Conservation (phyloP, 257 asterid genomes). For the Solanum chilense region DNA sequence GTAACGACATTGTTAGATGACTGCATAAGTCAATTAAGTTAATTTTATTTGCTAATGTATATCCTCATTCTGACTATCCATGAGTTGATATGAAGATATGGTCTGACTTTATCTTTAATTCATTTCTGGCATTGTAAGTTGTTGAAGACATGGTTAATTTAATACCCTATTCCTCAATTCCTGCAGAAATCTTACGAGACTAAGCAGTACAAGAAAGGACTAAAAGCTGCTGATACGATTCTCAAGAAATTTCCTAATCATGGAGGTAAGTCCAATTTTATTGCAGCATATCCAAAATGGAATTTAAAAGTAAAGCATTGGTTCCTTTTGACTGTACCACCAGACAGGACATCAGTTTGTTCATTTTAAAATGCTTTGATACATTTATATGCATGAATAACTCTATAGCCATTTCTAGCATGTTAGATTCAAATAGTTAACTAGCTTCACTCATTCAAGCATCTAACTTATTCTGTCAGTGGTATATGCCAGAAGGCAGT, state of each 20-base stretch:
- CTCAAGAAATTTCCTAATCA: constrained; percentile 95
- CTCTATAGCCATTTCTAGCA: background rate
- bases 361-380: background rate
- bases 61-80: background rate
- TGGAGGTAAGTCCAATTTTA: constrained; percentile 68
- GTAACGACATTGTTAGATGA: background rate
- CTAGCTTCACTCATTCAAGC: background rate
- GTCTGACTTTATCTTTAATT: background rate
- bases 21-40: background rate
- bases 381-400: background rate
- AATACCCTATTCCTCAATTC: background rate
- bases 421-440: background rate
- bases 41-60: background rate
- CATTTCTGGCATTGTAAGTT: background rate
- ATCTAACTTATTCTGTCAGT: background rate
- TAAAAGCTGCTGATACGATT: constrained; percentile 95
- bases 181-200: constrained; percentile 94
- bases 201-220: constrained; percentile 92
- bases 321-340: background rate
- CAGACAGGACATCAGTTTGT: background rate
- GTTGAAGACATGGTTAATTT: background rate
- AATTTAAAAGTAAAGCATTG: background rate
- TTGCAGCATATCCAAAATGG: background rate
- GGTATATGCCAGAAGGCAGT: background rate
- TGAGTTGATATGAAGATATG: background rate